A percentile compares a stretch with the other conserved stretches of the same genome.
Evolutionary conservation across 2,329 filamentous ascomycete genomes (phyloP).

Genomic region (Phyllosticta capitalensis): DNA sequence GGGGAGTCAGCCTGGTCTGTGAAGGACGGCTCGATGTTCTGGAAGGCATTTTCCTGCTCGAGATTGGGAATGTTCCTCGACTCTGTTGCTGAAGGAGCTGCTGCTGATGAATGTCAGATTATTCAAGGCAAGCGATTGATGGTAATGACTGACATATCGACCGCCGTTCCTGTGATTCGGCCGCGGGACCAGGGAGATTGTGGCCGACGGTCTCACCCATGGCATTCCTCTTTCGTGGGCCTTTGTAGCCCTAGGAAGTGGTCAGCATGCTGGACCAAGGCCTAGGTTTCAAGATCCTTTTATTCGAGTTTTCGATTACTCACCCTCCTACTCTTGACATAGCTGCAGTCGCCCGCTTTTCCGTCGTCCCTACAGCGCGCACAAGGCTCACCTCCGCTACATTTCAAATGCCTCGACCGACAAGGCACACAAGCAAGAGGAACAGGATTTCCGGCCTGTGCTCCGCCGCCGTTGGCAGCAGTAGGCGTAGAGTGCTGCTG

Average conservation of each 20-base stretch:
- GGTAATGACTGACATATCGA: not conserved
- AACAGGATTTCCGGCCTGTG: slow-evolving; percentile 25
- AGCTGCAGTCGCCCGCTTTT: slow-evolving; percentile 35
- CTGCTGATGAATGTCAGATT: not conserved
- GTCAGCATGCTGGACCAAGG: not conserved
- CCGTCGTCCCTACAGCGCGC: slow-evolving; percentile 39
- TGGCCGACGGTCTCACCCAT: not conserved
- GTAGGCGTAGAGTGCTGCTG: not conserved
- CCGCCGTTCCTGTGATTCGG: not conserved
- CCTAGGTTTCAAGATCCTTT: too few relatives aligned
- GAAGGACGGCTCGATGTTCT: not conserved
- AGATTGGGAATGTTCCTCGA: not conserved
- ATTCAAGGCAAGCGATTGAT: not conserved
- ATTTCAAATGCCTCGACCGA: slow-evolving; percentile 44
- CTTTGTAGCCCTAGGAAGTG: slow-evolving; percentile 7
- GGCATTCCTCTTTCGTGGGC: slow-evolving; percentile 7
- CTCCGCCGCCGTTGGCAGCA: not conserved
- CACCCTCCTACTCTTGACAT: slow-evolving; percentile 43
- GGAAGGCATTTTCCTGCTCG: not conserved
- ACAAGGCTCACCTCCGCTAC: slow-evolving; percentile 40
- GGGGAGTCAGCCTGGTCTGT: not conserved
- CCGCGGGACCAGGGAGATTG: not conserved
- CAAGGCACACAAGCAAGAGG: slow-evolving; percentile 43
- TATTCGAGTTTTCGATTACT: too few relatives aligned
- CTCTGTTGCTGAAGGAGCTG: not conserved